Base-by-base conservation (phyloP, 2,329 filamentous ascomycete genomes). In the Fusarium virguliforme region DNA sequence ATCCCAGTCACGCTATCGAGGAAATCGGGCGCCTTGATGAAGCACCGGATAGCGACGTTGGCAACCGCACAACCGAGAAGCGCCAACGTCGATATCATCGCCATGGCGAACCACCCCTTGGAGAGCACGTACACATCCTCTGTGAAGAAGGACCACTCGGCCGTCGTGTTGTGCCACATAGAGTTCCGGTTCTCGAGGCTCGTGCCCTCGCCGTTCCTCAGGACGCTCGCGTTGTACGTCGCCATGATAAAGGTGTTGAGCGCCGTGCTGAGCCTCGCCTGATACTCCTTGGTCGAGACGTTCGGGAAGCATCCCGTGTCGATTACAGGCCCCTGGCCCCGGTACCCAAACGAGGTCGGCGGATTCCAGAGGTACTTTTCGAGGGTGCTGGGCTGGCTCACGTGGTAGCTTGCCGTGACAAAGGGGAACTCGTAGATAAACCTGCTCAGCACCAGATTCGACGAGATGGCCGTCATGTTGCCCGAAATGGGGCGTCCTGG, bases 1-100 rank as follows among this genome's bases (percentile, higher is more conserved):
- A 68, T 22, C 2, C 57, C 58, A 26, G 57, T 38, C 22, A 65
- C 48, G 10, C 62, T 48, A 8, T 59, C 58, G 18, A 68, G 12
- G 18, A 68, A 65, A 32, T 68, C 65, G 3, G 62, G 58, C 4
- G 65, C 62, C 15, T 28, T 62, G 46, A 62, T 65, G 1, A 41
- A 13, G 26, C 26, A 40, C 2, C 65, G 51, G 6, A 68, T n/a
- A 4, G 34, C 22, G 24, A 59, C 26, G 34, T 65, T 68, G 13
- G 35, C 32, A 3, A 22, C 7, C 2, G 65, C 38, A 18, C 51
- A 58, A 1, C 37, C 12, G 9, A 62, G n/a, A 6, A 68, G n/a
- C 2, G 62, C 43, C 15, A 50, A 7, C 3, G 57, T 68, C 13
- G 62, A 61, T 4, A 35, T 0, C 4, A 41, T 2, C 6, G 28